Evolutionary conservation across 2,329 filamentous ascomycete species (phyloP).

Genomic region (Ceratocystis alfenasii): DNA sequence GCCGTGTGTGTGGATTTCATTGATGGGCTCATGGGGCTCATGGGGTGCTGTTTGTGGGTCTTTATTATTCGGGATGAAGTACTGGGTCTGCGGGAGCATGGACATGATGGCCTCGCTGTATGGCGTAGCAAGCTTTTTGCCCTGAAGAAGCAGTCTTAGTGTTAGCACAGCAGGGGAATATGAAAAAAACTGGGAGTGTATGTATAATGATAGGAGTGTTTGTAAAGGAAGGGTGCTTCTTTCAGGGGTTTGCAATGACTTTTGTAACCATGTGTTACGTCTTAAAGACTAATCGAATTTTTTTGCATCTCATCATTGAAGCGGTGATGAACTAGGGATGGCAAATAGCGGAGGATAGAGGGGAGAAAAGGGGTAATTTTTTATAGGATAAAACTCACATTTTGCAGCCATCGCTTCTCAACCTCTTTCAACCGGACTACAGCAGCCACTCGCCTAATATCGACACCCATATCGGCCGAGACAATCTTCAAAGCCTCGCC

Average conservation of each 20-base stretch:
- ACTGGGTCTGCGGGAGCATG: slow-evolving; percentile 68
- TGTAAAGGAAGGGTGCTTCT: slow-evolving; percentile 15
- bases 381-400: slow-evolving; percentile 47
- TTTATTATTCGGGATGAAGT: slow-evolving; percentile 23
- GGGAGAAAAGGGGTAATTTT: slow-evolving; percentile 6
- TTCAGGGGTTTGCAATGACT: slow-evolving; percentile 66
- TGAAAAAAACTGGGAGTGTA: too few relatives aligned
- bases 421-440: slow-evolving; percentile 76
- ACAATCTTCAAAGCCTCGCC: slow-evolving; percentile 62
- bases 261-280: slow-evolving; percentile 81
- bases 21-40: slow-evolving; percentile 46
- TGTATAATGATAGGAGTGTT: too few relatives aligned
- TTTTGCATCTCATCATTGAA: slow-evolving; percentile 47
- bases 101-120: slow-evolving; percentile 64
- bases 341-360: not conserved
- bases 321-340: not conserved
- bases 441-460: slow-evolving; percentile 73
- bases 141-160: slow-evolving; percentile 37
- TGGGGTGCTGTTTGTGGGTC: slow-evolving; percentile 9
- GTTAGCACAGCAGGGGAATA: slow-evolving; percentile 25
- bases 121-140: slow-evolving; percentile 60
- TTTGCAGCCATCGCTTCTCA: slow-evolving; percentile 61
- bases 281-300: slow-evolving; percentile 99
- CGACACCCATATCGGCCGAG: slow-evolving; percentile 64
- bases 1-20: slow-evolving; percentile 52